These are phyloP conservation scores for Exophiala calicioides DNA, from an alignment of 2,329 filamentous ascomycete genomes.

Conservation along the genomic window DNA sequence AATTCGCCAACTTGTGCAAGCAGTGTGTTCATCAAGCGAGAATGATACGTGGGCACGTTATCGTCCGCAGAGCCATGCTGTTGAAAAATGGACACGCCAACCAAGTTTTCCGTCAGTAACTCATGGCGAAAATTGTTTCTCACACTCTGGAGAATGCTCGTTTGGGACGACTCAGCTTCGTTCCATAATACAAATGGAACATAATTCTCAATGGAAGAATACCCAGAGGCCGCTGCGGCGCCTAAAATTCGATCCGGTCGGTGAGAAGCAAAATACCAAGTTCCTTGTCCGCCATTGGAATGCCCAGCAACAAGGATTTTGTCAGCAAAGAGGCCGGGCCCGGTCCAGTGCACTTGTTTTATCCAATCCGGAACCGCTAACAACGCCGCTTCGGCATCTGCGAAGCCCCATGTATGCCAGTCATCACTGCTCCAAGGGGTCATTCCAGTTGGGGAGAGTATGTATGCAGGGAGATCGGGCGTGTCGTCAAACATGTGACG, in stretches of 20 bases:
- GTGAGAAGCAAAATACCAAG: slow-evolving; percentile 59
- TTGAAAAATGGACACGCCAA: slow-evolving; percentile 55
- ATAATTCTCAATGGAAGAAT: slow-evolving; percentile 60
- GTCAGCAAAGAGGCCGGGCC: slow-evolving; percentile 46
- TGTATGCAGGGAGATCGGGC: slow-evolving; percentile 57
- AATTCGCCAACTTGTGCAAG: slow-evolving; percentile 45
- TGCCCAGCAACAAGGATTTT: slow-evolving; percentile 59
- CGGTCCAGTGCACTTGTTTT: slow-evolving; percentile 49
- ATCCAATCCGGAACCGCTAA: slow-evolving; percentile 54
- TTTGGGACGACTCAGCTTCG: slow-evolving; percentile 53
- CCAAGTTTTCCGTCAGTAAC: slow-evolving; percentile 53
- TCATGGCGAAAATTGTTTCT: slow-evolving; percentile 58
- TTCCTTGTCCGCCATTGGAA: slow-evolving; percentile 63
- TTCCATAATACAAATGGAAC: slow-evolving; percentile 60
- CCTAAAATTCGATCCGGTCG: slow-evolving; percentile 58
- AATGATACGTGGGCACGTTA: slow-evolving; percentile 61
- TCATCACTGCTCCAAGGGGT: slow-evolving; percentile 63
- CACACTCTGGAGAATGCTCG: slow-evolving; percentile 50
- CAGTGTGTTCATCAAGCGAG: slow-evolving; percentile 55
- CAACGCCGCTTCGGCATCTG: slow-evolving; percentile 57
- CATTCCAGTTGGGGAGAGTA: slow-evolving; percentile 58
- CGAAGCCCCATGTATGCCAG: slow-evolving; percentile 62
- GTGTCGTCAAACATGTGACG: slow-evolving; percentile 52
- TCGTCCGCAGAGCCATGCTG: slow-evolving; percentile 60
- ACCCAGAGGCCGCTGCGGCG: slow-evolving; percentile 59